phyloP scores from a whole-genome alignment of 495 filamentous ascomycete species.

The Chaetomium fimeti region DNA sequence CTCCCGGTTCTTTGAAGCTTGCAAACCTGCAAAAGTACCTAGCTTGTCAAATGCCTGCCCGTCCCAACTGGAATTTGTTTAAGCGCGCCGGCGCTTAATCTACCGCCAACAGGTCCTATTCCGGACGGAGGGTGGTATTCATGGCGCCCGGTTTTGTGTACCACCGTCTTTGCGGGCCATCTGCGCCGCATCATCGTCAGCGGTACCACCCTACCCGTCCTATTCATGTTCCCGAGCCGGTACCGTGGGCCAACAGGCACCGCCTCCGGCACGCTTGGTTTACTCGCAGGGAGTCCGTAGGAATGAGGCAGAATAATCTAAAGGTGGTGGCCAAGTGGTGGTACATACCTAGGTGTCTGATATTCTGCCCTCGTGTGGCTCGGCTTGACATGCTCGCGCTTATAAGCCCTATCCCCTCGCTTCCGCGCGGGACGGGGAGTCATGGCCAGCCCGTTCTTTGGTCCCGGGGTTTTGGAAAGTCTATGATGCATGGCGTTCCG shows the following conservation, averaged over 20 bases:
- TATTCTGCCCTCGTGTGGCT: constrained; percentile 9
- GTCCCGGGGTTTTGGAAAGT: constrained; percentile 4
- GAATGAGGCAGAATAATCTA: not conserved
- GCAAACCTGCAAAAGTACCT: constrained; percentile 1
- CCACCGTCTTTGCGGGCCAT: not conserved
- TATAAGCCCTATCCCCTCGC: constrained; percentile 11
- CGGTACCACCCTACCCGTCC: constrained; percentile 13
- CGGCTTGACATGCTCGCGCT: constrained; percentile 2
- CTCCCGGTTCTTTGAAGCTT: not conserved
- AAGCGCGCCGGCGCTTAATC: constrained; percentile 12
- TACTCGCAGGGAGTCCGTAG: not conserved
- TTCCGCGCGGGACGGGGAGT: constrained; percentile 1
- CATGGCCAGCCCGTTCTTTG: not conserved
- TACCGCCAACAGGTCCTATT: constrained; percentile 1
- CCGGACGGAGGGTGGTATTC: constrained; percentile 9
- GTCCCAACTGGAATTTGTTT: not conserved
- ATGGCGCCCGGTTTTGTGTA: not conserved
- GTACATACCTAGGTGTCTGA: too few species aligned
- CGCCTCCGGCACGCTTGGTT: constrained; percentile 6
- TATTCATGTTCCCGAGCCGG: constrained; percentile 12
- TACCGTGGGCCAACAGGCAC: constrained; percentile 11
- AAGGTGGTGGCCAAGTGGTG: not conserved
- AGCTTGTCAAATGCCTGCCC: not conserved
- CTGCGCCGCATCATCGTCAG: constrained; percentile 11
- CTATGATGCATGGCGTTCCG: constrained; percentile 15